A percentile compares a stretch with the other conserved stretches of the same genome.
Conservation (phyloP, 2,329 filamentous ascomycete species). For the Atkinsonella hypoxylon region DNA sequence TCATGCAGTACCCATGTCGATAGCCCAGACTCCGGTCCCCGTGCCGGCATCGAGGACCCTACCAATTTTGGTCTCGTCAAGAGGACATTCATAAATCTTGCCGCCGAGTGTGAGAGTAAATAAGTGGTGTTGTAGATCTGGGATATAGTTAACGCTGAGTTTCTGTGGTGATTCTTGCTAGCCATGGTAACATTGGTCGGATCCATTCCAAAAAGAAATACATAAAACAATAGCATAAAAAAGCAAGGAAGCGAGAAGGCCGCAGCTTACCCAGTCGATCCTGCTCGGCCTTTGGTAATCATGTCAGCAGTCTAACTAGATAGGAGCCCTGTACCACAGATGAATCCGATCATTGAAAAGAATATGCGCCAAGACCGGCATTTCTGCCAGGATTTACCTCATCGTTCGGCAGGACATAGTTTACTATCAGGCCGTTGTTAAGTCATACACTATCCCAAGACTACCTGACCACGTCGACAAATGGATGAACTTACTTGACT, state of each 20-base stretch:
- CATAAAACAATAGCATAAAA: neutral
- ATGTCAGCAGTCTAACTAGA: neutral
- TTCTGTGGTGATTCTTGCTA: neutral
- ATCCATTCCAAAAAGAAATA: neutral
- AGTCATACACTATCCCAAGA: neutral
- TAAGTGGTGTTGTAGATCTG: slow-evolving; percentile 25
- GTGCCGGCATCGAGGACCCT: slow-evolving; percentile 35
- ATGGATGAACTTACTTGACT: slow-evolving; percentile 13
- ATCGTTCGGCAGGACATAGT: slow-evolving; percentile 21
- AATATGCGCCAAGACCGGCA: neutral
- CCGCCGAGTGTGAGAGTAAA: slow-evolving; percentile 20
- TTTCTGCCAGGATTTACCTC: slow-evolving; percentile 10
- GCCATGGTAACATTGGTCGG: neutral
- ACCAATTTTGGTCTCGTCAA: slow-evolving; percentile 11
- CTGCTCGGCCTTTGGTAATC: slow-evolving; percentile 15
- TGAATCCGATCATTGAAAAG: neutral
- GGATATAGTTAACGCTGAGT: neutral
- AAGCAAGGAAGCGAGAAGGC: neutral
- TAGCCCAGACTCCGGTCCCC: slow-evolving; percentile 33
- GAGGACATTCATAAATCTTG: slow-evolving; percentile 18
- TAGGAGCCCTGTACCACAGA: neutral
- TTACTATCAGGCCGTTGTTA: slow-evolving; percentile 7
- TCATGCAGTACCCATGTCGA: slow-evolving; percentile 26
- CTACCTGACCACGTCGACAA: neutral
- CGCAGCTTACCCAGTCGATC: slow-evolving; percentile 17